Base-by-base conservation (phyloP, 208 protist species). In the Trypanosoma grayi region DNA sequence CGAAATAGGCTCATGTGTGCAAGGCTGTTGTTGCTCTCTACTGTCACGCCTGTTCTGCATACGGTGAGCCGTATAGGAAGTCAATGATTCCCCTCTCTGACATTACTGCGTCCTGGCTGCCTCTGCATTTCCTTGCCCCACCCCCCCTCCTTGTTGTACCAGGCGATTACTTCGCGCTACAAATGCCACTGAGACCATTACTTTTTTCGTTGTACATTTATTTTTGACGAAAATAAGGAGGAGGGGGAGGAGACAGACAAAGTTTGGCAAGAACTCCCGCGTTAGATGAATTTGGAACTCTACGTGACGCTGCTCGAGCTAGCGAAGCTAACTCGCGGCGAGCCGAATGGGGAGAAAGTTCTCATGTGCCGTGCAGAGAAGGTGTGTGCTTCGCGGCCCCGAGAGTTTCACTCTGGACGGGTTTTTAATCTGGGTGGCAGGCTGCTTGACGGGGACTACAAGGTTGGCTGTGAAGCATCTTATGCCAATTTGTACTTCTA, bases 401-500 rank as follows among this genome's bases (percentile, higher is more conserved):
- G 86, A 20, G 86, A 90, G 61, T 87, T 86, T 37, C 55, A 64
- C 46, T 43, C 70, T 11, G 81, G 75, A 27, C 66, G 57, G 5
- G 83, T 93, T 6, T 81, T 87, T 66, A 83, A 76, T 22, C 41
- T 85, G 2, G 46, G 73, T 25, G 81, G 77, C 1, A 59, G 58
- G 22, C 51, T 86, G 13, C 39, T 66, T 0, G 66, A 66, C 53
- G 16, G 63, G 2, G 37, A 41, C 45, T 22, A 66, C 24, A 55
- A 54, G 39, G 31, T 46, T 18, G 28, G 55, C 31, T 28, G 9
- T 18, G 56, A 60, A 10, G 41, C 18, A 1, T 41, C 34, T 7
- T 51, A 30, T n/a, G 59, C 85, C 24, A 75, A 77, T 46, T 50
- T 88, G 27, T 77, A 88, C 63, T 88, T 90, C 60, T 87, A 85